Conservation (phyloP, 177 flowering plant genomes). For the Vitis hybrid region DNA sequence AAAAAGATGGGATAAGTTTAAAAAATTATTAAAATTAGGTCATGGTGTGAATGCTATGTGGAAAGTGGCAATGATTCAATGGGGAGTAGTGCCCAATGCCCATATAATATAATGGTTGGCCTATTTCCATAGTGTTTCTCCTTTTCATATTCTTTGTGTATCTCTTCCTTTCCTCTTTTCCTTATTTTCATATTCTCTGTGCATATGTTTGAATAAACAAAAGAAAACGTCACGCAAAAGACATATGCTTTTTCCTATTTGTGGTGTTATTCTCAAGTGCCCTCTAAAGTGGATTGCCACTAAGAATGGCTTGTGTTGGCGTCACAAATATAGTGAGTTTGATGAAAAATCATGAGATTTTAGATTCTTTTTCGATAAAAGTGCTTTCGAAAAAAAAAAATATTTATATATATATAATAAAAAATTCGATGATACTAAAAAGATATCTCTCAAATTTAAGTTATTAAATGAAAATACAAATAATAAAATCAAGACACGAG, state of each 20-base stretch:
- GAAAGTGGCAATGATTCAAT: slow-evolving; percentile 1
- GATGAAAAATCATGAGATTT: background rate
- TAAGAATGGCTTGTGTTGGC: slow-evolving; percentile 16
- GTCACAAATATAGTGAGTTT: background rate
- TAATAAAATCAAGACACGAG: no score
- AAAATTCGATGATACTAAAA: no score
- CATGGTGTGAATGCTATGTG: background rate
- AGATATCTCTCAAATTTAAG: no score
- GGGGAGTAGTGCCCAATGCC: no score
- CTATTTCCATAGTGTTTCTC: slow-evolving; percentile 17
- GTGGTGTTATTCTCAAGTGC: slow-evolving; percentile 24
- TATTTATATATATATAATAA: no score
- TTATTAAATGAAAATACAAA: no score
- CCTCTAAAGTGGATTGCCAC: slow-evolving; percentile 27
- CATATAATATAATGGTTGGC: slow-evolving; percentile 12
- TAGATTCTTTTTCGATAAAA: background rate
- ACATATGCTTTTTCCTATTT: slow-evolving; percentile 14
- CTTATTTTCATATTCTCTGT: background rate
- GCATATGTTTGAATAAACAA: background rate
- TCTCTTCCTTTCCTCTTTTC: background rate
- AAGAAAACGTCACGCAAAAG: slow-evolving; percentile 21
- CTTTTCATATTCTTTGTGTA: slow-evolving; percentile 18
- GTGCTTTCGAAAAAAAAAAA: no score
- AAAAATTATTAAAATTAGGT: slow-evolving; percentile 11
- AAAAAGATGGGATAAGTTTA: slow-evolving; percentile 11